These are phyloP conservation scores for Sclerotinia glacialis DNA, from an alignment of 2,329 filamentous ascomycete genomes.

Conservation along the genomic window DNA sequence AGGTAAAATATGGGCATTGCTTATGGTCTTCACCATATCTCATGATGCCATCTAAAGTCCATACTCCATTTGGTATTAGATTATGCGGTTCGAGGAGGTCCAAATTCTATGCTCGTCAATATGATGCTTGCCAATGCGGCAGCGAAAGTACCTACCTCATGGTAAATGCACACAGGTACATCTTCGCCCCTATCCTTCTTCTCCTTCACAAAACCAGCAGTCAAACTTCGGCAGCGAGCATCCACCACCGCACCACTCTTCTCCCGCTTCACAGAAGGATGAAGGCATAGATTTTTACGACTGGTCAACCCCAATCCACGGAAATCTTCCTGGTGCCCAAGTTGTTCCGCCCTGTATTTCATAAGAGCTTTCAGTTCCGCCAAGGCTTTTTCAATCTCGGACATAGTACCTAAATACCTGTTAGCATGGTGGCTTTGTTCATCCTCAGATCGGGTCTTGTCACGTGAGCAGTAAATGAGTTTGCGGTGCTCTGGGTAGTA, in stretches of 20 bases:
- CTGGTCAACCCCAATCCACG: slow-evolving; percentile 88
- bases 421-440: neutral
- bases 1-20: slow-evolving; percentile 96
- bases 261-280: slow-evolving; percentile 92
- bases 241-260: slow-evolving; percentile 95
- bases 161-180: slow-evolving; percentile 91
- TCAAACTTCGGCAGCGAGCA: slow-evolving; percentile 91
- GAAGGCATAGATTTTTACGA: slow-evolving; percentile 94
- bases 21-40: slow-evolving; percentile 92
- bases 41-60: slow-evolving; percentile 86
- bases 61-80: slow-evolving; percentile 89
- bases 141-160: slow-evolving; percentile 61
- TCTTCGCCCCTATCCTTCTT: slow-evolving; percentile 95
- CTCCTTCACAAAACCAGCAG: slow-evolving; percentile 94
- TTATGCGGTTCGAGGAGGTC: slow-evolving; percentile 94
- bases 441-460: slow-evolving; percentile 23
- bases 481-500: slow-evolving; percentile 91
- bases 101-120: slow-evolving; percentile 61
- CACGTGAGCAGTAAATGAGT: slow-evolving; percentile 95
- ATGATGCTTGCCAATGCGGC: neutral
- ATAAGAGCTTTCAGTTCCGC: slow-evolving; percentile 89
- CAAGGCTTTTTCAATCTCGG: slow-evolving; percentile 96
- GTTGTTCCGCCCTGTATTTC: slow-evolving; percentile 86
- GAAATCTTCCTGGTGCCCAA: slow-evolving; percentile 92
- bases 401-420: slow-evolving; percentile 72